These are phyloP conservation scores for Cymbopogon flexuosus DNA, from an alignment of 202 grass and related monocot species.

Conservation along the genomic window DNA sequence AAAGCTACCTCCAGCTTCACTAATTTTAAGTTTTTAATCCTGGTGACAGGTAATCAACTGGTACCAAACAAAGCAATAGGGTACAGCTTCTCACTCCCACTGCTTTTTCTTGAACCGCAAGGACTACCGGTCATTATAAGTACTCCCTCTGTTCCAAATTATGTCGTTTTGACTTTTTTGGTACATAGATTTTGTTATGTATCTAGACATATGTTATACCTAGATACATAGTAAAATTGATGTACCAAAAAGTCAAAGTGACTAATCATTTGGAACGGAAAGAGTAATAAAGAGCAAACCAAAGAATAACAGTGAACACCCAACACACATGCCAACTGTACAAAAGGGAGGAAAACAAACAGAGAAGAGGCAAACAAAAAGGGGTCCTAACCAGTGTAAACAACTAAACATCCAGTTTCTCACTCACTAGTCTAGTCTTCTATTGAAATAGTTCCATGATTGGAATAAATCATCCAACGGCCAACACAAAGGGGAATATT, in stretches of 20 bases:
- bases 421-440: slow-evolving; percentile 8
- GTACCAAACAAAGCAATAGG: background rate
- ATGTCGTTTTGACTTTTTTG: no score
- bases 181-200: no score
- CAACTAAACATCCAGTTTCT: background rate
- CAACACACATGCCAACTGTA: background rate
- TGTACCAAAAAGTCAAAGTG: no score
- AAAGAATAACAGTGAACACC: background rate
- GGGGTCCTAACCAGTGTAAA: background rate
- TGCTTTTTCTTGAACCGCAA: background rate
- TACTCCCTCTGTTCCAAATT: no score
- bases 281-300: background rate
- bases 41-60: background rate
- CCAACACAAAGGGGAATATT: background rate
- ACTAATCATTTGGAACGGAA: no score
- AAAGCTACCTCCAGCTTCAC: background rate
- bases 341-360: background rate
- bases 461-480: background rate
- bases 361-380: background rate
- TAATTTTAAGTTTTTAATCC: background rate
- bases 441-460: background rate
- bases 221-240: no score
- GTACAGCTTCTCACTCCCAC: background rate
- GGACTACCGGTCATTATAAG: background rate
- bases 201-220: no score